phyloP scores from a whole-genome alignment of 1,284 basidiomycete species.

The Pulchroboletus neoregius region DNA sequence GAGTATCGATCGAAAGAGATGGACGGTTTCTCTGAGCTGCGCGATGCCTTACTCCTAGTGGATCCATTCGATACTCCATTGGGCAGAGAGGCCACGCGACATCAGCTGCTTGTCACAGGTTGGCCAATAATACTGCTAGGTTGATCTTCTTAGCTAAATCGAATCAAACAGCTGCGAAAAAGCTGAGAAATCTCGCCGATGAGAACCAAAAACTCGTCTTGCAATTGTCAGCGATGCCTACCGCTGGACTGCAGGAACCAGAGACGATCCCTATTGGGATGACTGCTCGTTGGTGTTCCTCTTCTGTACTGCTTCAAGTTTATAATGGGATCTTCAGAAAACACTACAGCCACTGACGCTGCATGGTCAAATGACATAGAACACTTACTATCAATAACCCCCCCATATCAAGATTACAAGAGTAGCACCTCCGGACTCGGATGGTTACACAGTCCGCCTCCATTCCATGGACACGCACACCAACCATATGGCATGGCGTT shows the following conservation, averaged over 20 bases:
- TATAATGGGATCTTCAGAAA: slow-evolving; percentile 9
- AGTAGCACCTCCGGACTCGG: background rate
- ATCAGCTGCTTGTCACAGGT: slow-evolving; percentile 30
- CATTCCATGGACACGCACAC: slow-evolving; percentile 4
- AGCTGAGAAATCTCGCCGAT: slow-evolving; percentile 23
- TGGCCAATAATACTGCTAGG: background rate
- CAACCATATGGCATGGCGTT: slow-evolving; percentile 7
- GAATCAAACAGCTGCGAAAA: slow-evolving; percentile 21
- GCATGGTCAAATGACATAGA: slow-evolving; percentile 9
- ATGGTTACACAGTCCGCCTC: slow-evolving; percentile 10
- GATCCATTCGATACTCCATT: slow-evolving; percentile 26
- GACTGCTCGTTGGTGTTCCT: slow-evolving; percentile 9
- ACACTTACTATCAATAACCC: slow-evolving; percentile 3
- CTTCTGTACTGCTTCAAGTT: background rate
- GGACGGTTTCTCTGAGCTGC: slow-evolving; percentile 32
- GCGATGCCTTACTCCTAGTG: slow-evolving; percentile 25
- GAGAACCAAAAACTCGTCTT: slow-evolving; percentile 22
- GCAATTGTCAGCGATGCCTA: slow-evolving; percentile 16
- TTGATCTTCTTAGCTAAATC: slow-evolving; percentile 5
- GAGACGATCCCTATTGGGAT: background rate
- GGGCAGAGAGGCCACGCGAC: slow-evolving; percentile 30
- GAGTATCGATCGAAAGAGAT: slow-evolving; percentile 33
- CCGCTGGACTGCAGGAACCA: background rate
- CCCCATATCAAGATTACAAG: slow-evolving; percentile 6
- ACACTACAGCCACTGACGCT: slow-evolving; percentile 1